Conservation (phyloP, 805 yeast genomes). For the Hanseniaspora meyeri region DNA sequence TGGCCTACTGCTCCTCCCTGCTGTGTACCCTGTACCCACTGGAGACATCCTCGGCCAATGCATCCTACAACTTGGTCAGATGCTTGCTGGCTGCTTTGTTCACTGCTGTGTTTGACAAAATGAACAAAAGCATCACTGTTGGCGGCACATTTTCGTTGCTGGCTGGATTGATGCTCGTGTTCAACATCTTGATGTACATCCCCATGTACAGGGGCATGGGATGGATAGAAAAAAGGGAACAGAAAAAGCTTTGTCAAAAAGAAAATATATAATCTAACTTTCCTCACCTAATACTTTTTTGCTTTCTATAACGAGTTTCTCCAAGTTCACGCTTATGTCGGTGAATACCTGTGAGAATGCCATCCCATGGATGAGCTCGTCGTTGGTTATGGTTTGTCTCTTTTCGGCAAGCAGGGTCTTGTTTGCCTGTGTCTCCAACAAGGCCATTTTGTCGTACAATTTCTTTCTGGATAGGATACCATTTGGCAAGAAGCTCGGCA, state of each 20-base stretch:
- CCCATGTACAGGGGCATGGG: constrained; percentile 27
- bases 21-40: constrained; percentile 67
- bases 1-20: constrained; percentile 50
- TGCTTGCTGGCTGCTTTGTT: constrained; percentile 64
- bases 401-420: constrained; percentile 11
- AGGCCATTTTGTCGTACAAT: constrained; percentile 31
- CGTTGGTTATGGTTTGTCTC: constrained; percentile 13
- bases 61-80: constrained; percentile 58
- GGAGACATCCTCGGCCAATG: constrained; percentile 60
- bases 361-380: constrained; percentile 32
- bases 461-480: constrained; percentile 33
- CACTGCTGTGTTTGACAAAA: constrained; percentile 53
- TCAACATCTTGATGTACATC: constrained; percentile 23
- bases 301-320: constrained; percentile 28
- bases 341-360: constrained; percentile 40
- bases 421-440: constrained; percentile 21
- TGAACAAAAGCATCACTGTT: constrained; percentile 45
- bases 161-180: constrained; percentile 36
- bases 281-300: constrained; percentile 38
- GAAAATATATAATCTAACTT: background rate
- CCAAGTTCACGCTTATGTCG: constrained; percentile 33
- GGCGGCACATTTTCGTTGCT: constrained; percentile 72
- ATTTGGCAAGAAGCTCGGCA: constrained; percentile 38
- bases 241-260: background rate
- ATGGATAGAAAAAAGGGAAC: constrained; percentile 6